Conservation (phyloP, 1,284 basidiomycete genomes). For the Cutaneotrichosporon dermatis region DNA sequence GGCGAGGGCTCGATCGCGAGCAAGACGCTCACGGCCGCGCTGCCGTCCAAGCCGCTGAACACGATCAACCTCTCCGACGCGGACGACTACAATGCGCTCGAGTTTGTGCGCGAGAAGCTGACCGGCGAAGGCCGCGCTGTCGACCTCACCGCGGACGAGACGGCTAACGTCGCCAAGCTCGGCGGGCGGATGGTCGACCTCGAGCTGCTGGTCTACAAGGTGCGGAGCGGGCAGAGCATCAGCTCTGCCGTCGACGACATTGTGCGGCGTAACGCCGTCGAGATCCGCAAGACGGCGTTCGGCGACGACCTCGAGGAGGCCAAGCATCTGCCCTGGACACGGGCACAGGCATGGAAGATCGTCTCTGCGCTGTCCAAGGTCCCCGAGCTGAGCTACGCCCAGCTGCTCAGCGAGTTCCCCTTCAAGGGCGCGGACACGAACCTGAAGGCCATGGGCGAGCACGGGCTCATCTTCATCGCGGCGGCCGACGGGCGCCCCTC, state of each 20-base stretch:
- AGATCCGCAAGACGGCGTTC: slow-evolving; percentile 85
- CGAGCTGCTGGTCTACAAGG: slow-evolving; percentile 71
- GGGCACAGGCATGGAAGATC: slow-evolving; percentile 83
- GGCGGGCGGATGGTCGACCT: slow-evolving; percentile 73
- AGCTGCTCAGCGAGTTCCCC: slow-evolving; percentile 74
- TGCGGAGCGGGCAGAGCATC: slow-evolving; percentile 60
- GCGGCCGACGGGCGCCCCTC: slow-evolving; percentile 65
- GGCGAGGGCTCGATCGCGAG: slow-evolving; percentile 85
- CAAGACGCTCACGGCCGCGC: slow-evolving; percentile 78
- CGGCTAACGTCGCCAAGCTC: slow-evolving; percentile 61
- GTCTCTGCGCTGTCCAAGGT: slow-evolving; percentile 67
- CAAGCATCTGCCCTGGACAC: slow-evolving; percentile 74
- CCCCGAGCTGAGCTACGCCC: slow-evolving; percentile 73
- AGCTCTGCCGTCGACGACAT: slow-evolving; percentile 85
- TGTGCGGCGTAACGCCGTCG: slow-evolving; percentile 69
- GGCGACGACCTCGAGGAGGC: slow-evolving; percentile 86
- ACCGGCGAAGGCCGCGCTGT: slow-evolving; percentile 50
- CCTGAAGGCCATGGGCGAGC: slow-evolving; percentile 79
- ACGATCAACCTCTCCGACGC: slow-evolving; percentile 77
- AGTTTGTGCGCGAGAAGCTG: slow-evolving; percentile 77
- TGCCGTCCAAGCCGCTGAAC: slow-evolving; percentile 80
- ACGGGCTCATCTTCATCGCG: slow-evolving; percentile 77
- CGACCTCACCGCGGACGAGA: slow-evolving; percentile 50
- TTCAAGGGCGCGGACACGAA: slow-evolving; percentile 87
- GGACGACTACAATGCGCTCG: slow-evolving; percentile 70